These are phyloP conservation scores for grape (Vitis vinifera) DNA, from an alignment of 164 flowering plant genomes.

Conservation along the genomic window DNA sequence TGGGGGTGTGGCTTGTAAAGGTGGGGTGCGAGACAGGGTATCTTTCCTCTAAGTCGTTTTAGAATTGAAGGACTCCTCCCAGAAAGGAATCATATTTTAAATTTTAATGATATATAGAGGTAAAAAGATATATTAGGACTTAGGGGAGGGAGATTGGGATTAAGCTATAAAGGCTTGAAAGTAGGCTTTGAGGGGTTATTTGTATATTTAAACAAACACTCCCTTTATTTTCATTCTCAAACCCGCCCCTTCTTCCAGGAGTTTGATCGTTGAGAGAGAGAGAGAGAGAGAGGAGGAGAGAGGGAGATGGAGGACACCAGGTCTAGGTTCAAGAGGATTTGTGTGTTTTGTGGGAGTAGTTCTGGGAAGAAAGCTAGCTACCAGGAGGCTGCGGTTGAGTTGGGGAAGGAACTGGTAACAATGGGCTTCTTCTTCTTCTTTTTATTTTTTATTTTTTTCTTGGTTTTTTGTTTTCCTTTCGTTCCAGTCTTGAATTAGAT, in stretches of 20 bases:
- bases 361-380: conserved; percentile 78
- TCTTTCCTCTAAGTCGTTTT: too few species aligned
- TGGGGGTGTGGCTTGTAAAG: too few species aligned
- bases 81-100: too few species aligned
- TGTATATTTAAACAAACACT: not conserved
- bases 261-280: not conserved
- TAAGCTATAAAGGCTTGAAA: too few species aligned
- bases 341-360: conserved; percentile 92
- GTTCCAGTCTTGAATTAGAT: too few species aligned
- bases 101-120: too few species aligned
- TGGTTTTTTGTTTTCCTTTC: conserved; percentile 2
- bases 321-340: conserved; percentile 74
- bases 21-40: too few species aligned
- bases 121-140: too few species aligned
- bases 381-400: conserved; percentile 79
- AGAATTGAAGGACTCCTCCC: too few species aligned
- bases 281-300: conserved; percentile 2
- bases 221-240: conserved; percentile 32
- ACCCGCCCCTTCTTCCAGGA: conserved; percentile 3
- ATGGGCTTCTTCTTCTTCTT: not conserved
- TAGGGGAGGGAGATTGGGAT: too few species aligned
- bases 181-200: not conserved
- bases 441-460: not conserved
- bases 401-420: conserved; percentile 81
- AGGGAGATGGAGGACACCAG: conserved; percentile 37